Base-by-base conservation (phyloP, 495 filamentous ascomycete genomes). In the Lasiosphaeris hirsuta region DNA sequence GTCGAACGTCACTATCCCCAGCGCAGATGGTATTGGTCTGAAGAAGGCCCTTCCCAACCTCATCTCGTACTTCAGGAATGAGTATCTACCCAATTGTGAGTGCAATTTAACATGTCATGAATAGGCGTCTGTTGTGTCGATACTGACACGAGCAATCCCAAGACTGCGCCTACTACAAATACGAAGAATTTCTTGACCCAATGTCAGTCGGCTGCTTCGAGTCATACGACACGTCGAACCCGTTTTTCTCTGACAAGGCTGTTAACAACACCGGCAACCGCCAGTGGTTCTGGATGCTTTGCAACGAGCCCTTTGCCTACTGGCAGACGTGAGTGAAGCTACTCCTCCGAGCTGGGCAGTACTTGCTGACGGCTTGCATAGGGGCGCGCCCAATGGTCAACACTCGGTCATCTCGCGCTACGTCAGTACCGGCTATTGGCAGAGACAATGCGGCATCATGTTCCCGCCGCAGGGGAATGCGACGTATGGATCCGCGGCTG, bases 241-340 rank as follows among this genome's bases (percentile, higher is more conserved):
- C 78, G 5, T 56, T 82, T 4, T 85, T 76, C 62, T 77, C 80
- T 23, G 83, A 88, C 57, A 63, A 63, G 18, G 68, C 71, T 1
- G 72, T 82, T 0, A 57, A 57, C 59, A 86, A 86, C 63, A 58
- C 66, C 7, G 63, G 69, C 48, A 75, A 84, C 65, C 68, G 80
- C 9, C 83, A 86, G 61, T 88, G 84, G 84, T 66, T 74, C 55
- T 86, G 81, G 83, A 71, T 86, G 61, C 66, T 81, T 35, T 85
- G 84, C 70, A 86, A 86, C 63, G 81, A 87, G 70, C 83, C 85
- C 0, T 76, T 84, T 46, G 79, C 71, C 56, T 84, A 79, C 61
- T 86, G 80, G 78, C 81, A 84, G 59, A 75, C 79, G 75, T 82
- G 64, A 51, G 72, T 69, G 11, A 14, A 39, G 5, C 8, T 7